Evolutionary conservation across 192 early-diverging fungal genomes (phyloP).

Genomic region (Gryganskiella cystojenkinii): DNA sequence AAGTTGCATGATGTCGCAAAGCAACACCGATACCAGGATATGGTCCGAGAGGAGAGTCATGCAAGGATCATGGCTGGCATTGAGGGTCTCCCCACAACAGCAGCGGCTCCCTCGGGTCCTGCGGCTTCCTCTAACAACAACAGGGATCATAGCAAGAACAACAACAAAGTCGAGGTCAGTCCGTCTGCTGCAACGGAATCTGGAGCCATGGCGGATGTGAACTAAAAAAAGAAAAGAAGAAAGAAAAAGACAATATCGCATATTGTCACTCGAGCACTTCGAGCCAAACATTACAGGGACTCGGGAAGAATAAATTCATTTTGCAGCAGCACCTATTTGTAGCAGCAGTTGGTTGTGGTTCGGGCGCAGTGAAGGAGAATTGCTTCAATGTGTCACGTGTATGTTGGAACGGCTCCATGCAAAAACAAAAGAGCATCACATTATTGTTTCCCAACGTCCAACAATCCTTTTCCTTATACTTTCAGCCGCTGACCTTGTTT

Average conservation of each 20-base stretch:
- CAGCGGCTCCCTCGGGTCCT: slow-evolving; percentile 3
- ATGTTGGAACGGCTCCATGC: no score
- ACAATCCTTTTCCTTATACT: neutral
- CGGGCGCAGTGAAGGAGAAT: no score
- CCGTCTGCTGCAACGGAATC: slow-evolving; percentile 23
- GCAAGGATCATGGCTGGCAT: slow-evolving; percentile 57
- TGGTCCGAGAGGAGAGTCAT: slow-evolving; percentile 77
- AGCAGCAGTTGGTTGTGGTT: no score
- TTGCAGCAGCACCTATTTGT: neutral
- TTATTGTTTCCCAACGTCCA: neutral
- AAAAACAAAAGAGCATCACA: no score
- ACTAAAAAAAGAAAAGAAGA: slow-evolving; percentile 6
- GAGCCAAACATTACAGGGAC: neutral
- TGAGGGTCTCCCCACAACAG: slow-evolving; percentile 43
- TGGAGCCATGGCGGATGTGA: slow-evolving; percentile 48
- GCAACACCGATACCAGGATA: slow-evolving; percentile 93
- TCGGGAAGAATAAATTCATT: neutral
- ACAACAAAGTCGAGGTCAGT: slow-evolving; percentile 19
- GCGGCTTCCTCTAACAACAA: slow-evolving; percentile 14
- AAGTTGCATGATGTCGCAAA: slow-evolving; percentile 88
- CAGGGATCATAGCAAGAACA: slow-evolving; percentile 15
- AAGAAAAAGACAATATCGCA: neutral
- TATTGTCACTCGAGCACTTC: no score
- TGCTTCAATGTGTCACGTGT: no score
- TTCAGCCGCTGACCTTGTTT: neutral